These are phyloP conservation scores for Cochlearia excelsa DNA, from an alignment of 345 rosid species.

Conservation along the genomic window DNA sequence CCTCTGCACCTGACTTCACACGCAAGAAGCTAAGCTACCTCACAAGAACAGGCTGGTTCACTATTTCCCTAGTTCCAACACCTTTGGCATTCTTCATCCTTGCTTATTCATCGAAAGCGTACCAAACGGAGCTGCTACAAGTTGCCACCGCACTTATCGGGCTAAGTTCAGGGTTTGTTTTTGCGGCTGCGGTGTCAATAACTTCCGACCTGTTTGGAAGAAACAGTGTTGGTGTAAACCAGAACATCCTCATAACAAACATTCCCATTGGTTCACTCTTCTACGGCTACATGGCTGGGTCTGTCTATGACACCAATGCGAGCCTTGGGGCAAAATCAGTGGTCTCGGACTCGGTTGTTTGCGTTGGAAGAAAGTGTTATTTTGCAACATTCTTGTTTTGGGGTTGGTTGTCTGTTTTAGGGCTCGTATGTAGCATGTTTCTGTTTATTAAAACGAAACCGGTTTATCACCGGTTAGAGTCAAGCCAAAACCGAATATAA, in stretches of 20 bases:
- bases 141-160: slow-evolving; percentile 59
- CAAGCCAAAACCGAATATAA: slow-evolving; percentile 31
- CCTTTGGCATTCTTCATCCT: slow-evolving; percentile 67
- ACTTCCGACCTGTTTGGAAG: slow-evolving; percentile 87
- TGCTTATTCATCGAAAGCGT: slow-evolving; percentile 42
- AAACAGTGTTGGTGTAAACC: slow-evolving; percentile 69
- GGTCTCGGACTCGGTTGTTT: slow-evolving; percentile 37
- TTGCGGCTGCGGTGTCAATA: slow-evolving; percentile 77
- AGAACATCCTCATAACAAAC: slow-evolving; percentile 84
- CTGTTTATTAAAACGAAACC: slow-evolving; percentile 72
- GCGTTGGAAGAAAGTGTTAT: slow-evolving; percentile 80
- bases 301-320: slow-evolving; percentile 57
- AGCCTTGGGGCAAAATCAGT: slow-evolving; percentile 3
- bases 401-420: slow-evolving; percentile 73
- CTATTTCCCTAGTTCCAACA: slow-evolving; percentile 59
- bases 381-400: slow-evolving; percentile 69
- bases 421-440: slow-evolving; percentile 57
- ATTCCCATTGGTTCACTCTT: slow-evolving; percentile 78
- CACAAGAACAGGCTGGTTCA: slow-evolving; percentile 83
- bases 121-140: slow-evolving; percentile 30
- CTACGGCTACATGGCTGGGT: slow-evolving; percentile 77
- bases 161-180: slow-evolving; percentile 70
- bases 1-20: slow-evolving; percentile 82
- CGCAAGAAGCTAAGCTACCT: slow-evolving; percentile 43
- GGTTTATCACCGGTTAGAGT: slow-evolving; percentile 68